phyloP scores from a whole-genome alignment of 208 protist genomes.

The Crithidia sp. region DNA sequence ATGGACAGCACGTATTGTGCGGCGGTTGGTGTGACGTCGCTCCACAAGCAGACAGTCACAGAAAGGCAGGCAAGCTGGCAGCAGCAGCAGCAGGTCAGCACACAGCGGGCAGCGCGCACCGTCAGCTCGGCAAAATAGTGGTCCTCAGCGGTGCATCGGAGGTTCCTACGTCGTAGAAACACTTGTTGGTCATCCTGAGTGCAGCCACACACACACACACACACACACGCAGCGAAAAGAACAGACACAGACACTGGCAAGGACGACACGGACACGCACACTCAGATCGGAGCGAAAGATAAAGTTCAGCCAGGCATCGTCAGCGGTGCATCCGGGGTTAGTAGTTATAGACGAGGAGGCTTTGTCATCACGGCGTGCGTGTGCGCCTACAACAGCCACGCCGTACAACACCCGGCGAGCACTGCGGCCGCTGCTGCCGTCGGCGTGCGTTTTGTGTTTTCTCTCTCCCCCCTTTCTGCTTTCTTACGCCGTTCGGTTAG shows the following conservation, averaged over 20 bases:
- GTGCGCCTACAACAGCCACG: background rate
- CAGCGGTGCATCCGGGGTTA: constrained; percentile 24
- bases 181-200: background rate
- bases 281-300: constrained; percentile 70
- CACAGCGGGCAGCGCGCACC: constrained; percentile 1
- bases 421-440: background rate
- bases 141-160: background rate
- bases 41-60: background rate
- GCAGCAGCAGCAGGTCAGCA: constrained; percentile 36
- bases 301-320: constrained; percentile 45
- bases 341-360: constrained; percentile 34
- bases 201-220: background rate
- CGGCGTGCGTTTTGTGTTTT: background rate
- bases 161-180: background rate
- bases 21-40: constrained; percentile 35
- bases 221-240: background rate
- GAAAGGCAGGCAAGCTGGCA: background rate
- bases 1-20: constrained; percentile 23
- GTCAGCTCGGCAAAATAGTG: constrained; percentile 4
- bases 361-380: constrained; percentile 26
- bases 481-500: constrained; percentile 29
- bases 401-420: background rate
- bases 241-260: background rate
- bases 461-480: background rate
- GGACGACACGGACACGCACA: background rate